phyloP scores from a whole-genome alignment of 2,329 filamentous ascomycete genomes.

The Uncinocarpus reesii region DNA sequence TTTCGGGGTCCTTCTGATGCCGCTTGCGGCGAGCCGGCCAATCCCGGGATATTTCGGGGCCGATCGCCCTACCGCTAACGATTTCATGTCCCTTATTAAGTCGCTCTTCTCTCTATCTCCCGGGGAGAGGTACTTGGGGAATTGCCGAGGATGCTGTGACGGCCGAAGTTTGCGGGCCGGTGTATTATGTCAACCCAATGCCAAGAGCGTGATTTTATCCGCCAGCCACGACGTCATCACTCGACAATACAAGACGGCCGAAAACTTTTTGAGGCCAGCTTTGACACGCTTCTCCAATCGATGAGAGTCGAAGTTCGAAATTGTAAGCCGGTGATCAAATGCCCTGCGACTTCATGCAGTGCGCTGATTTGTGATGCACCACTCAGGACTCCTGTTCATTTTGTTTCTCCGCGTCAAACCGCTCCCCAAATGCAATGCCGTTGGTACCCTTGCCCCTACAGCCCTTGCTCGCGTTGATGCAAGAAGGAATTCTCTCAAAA shows the following conservation, averaged over 20 bases:
- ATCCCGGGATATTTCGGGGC: constrained; percentile 10
- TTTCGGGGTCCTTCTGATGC: neutral
- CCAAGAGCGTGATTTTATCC: constrained; percentile 1
- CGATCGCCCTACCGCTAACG: neutral
- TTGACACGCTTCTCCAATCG: no score
- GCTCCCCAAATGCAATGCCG: neutral
- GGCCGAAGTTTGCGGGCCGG: neutral
- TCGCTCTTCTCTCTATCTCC: neutral
- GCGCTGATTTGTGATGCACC: no score
- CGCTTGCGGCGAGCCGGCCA: constrained; percentile 6
- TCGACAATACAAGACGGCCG: neutral
- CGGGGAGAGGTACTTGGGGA: neutral
- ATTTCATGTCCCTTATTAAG: neutral
- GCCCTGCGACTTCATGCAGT: no score
- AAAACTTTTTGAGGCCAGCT: neutral
- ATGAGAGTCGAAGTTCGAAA: no score
- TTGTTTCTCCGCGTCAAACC: constrained; percentile 7
- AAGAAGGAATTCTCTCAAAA: neutral
- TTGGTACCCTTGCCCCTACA: constrained; percentile 7
- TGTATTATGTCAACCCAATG: constrained; percentile 3
- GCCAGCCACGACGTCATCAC: neutral
- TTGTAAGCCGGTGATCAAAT: no score
- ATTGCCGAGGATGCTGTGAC: constrained; percentile 5
- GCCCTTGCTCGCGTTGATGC: neutral
- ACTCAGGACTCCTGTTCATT: neutral